phyloP scores from a whole-genome alignment of 768 basidiomycete species.

The Grammothele lineata region DNA sequence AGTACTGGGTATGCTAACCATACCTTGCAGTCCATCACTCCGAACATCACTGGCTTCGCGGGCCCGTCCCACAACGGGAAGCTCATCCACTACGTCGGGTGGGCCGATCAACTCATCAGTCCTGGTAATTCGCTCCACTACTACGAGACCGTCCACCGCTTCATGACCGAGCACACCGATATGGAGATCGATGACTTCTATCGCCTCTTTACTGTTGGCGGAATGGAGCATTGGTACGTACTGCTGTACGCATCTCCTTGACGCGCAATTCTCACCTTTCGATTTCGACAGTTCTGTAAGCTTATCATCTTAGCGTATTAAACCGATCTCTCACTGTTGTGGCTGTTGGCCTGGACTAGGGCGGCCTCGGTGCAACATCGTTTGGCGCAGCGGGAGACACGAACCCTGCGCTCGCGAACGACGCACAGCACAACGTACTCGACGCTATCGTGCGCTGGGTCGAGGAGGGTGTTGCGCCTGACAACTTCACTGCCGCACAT shows the following conservation, averaged over 20 bases:
- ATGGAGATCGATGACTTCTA: slow-evolving; percentile 27
- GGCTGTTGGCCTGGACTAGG: not conserved
- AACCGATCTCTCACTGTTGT: not conserved
- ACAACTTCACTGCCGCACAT: slow-evolving; percentile 15
- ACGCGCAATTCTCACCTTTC: slow-evolving; percentile 19
- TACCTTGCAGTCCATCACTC: not conserved
- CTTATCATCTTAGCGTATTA: too few relatives aligned
- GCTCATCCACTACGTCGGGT: slow-evolving; percentile 23
- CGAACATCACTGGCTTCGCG: slow-evolving; percentile 18
- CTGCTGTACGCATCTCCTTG: too few relatives aligned
- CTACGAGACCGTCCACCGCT: slow-evolving; percentile 21
- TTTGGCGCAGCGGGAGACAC: slow-evolving; percentile 11
- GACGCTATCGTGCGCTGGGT: slow-evolving; percentile 27
- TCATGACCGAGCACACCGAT: slow-evolving; percentile 14
- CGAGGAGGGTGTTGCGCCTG: slow-evolving; percentile 24
- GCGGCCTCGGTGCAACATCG: too few relatives aligned
- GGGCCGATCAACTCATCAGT: slow-evolving; percentile 26
- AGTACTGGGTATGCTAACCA: not conserved
- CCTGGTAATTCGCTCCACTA: slow-evolving; percentile 24
- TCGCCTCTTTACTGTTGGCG: slow-evolving; percentile 26
- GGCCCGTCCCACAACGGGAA: slow-evolving; percentile 16
- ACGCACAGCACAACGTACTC: slow-evolving; percentile 22
- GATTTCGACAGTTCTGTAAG: too few relatives aligned
- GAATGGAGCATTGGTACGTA: slow-evolving; percentile 26
- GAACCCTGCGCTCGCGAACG: slow-evolving; percentile 7